Conservation (phyloP, 805 yeast species). For the Komagataella mondaviorum region DNA sequence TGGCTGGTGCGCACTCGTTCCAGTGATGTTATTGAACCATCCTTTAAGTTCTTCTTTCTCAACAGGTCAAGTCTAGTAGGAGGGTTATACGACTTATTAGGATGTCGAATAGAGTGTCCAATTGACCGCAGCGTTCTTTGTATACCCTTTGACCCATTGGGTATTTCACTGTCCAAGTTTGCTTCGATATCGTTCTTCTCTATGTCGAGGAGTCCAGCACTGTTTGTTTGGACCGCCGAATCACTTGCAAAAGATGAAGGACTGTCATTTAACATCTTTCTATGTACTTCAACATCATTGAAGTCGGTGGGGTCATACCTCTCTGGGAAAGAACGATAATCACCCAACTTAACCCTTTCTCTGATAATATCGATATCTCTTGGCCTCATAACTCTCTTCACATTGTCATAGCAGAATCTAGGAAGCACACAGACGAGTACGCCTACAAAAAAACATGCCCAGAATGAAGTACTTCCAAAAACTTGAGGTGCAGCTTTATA, state of each 20-base stretch:
- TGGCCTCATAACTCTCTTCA: conserved; percentile 42
- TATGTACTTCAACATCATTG: conserved; percentile 13
- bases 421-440: conserved; percentile 45
- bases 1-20: conserved; percentile 29
- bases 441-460: conserved; percentile 53
- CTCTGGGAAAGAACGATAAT: conserved; percentile 30
- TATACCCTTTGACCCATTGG: background rate
- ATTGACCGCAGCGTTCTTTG: conserved; percentile 4
- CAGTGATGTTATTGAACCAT: conserved; percentile 16
- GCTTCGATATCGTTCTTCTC: background rate
- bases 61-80: conserved; percentile 2
- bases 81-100: background rate
- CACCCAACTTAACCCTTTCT: conserved; percentile 42
- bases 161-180: background rate
- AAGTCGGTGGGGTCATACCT: conserved; percentile 40
- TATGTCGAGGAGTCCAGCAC: background rate
- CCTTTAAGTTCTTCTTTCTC: conserved; percentile 5
- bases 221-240: background rate
- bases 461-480: conserved; percentile 47
- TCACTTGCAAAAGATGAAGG: background rate
- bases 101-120: conserved; percentile 2
- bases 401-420: conserved; percentile 36
- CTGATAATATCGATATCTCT: conserved; percentile 59
- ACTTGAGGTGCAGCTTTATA: conserved; percentile 51
- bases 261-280: conserved; percentile 3